phyloP scores from a whole-genome alignment of 306 rosid genomes.

The Citrullus mucosospermus region DNA sequence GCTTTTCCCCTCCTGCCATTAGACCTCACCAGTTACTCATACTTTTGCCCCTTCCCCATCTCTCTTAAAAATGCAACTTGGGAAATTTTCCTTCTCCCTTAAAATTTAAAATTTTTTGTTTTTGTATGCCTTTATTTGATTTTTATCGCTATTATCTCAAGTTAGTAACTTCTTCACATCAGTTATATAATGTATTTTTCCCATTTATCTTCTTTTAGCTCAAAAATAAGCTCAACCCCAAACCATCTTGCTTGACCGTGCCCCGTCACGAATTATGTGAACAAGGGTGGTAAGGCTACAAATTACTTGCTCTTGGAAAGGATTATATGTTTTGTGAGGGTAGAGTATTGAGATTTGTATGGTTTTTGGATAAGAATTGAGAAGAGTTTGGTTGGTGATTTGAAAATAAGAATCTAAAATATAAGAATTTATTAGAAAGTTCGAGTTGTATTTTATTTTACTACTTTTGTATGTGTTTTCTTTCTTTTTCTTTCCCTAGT shows the following conservation, averaged over 20 bases:
- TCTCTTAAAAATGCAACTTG: not conserved
- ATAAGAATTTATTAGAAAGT: no score
- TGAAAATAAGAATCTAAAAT: no score
- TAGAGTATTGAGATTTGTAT: no score
- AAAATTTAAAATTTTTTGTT: not conserved
- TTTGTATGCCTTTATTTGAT: not conserved
- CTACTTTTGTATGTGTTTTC: no score
- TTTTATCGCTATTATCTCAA: not conserved
- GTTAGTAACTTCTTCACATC: not conserved
- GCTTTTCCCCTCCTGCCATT: not conserved
- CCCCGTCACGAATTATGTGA: not conserved
- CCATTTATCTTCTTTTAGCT: not conserved
- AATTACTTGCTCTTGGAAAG: not conserved
- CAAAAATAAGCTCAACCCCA: not conserved
- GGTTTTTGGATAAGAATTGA: not conserved
- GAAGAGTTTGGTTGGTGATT: not conserved
- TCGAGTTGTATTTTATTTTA: no score
- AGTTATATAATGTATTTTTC: not conserved
- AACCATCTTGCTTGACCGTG: not conserved
- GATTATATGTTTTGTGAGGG: not conserved
- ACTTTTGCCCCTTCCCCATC: not conserved
- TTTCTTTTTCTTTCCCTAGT: no score
- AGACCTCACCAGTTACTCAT: not conserved
- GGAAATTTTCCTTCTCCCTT: not conserved
- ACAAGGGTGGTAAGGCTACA: not conserved